Conservation (phyloP, 768 basidiomycete genomes). For the Phlebiopsis gigantea region DNA sequence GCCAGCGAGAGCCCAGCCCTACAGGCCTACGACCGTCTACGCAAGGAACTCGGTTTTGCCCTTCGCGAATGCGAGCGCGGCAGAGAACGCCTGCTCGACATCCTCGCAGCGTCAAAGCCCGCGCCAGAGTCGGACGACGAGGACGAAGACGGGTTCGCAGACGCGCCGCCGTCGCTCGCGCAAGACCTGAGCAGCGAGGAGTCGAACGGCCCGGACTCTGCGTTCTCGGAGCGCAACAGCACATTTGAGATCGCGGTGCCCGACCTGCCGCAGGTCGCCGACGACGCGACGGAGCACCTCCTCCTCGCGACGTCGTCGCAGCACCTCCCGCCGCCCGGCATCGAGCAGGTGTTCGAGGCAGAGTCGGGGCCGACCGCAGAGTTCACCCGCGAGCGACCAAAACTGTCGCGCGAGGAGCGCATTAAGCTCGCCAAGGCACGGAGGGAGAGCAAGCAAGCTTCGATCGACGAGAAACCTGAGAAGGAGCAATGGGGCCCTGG, state of each 20-base stretch:
- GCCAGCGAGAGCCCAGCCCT: constrained; percentile 40
- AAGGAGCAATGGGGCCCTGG: constrained; percentile 64
- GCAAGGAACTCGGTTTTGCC: constrained; percentile 72
- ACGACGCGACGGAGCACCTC: constrained; percentile 56
- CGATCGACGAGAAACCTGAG: constrained; percentile 12
- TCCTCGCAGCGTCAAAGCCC: constrained; percentile 41
- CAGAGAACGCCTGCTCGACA: constrained; percentile 52
- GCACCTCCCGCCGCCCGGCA: constrained; percentile 59
- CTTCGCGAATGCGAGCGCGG: constrained; percentile 82
- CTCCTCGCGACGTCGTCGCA: constrained; percentile 44
- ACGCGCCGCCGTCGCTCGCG: constrained; percentile 38
- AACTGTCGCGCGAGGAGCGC: constrained; percentile 69
- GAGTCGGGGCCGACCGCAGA: constrained; percentile 36
- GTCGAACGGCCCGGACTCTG: constrained; percentile 8
- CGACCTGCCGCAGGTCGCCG: constrained; percentile 38
- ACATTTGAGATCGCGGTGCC: not conserved
- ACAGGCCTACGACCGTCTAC: constrained; percentile 68
- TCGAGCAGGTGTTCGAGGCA: constrained; percentile 82
- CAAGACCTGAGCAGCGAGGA: constrained; percentile 17
- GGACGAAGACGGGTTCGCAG: constrained; percentile 25
- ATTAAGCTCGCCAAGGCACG: constrained; percentile 53
- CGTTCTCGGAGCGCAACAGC: not conserved
- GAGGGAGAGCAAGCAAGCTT: constrained; percentile 35
- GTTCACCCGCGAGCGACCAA: constrained; percentile 57
- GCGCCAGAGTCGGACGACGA: constrained; percentile 27